Evolutionary conservation across 2,329 filamentous ascomycete species (phyloP), one percentile per base, ranked within the genome.

Genomic region (Pseudofabraea citricarpa): DNA sequence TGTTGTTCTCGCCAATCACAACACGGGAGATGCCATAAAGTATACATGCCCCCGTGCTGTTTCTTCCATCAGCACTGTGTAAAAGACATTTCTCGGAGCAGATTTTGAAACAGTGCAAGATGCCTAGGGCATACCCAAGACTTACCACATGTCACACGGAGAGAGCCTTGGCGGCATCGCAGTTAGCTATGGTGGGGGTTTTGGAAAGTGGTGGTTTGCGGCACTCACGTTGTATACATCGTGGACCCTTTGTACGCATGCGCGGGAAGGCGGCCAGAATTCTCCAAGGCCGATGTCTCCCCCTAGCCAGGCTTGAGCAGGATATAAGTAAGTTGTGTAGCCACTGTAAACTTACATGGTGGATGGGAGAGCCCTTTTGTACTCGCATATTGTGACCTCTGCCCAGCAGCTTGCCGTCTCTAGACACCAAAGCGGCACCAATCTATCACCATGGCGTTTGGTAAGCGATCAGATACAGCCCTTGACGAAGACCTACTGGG

Each of bases 1-100:
- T 89, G 57, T 77, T 77, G 65, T 90, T 89, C 68, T 90, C 86
- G 37, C 83, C 86, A 53, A 90, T 78, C 22, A 90, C 85, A 3
- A 90, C 84, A 18, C 85, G 75, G 36, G 75, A 72, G 45, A 90
- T 75, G 56, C 84, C 84, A 70, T 89, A 90, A 47, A 90, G 72
- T 47, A 90, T 68, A 56, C 85, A 89, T 3, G 85, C 84, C 7
- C 86, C 85, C 4, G 85, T 88, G 64, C 70, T 57, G 33, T 16
- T n/a, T n/a, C n/a, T n/a, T n/a, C n/a, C n/a, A n/a, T n/a, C n/a
- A n/a, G n/a, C n/a, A n/a, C n/a, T n/a, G n/a, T n/a, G n/a, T n/a
- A n/a, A n/a, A n/a, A n/a, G n/a, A n/a, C n/a, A n/a, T n/a, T n/a
- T n/a, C n/a, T n/a, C n/a, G n/a, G n/a, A n/a, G n/a, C n/a, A n/a